phyloP scores from a whole-genome alignment of 176 grass and related monocot genomes.

The Triticum urartu region DNA sequence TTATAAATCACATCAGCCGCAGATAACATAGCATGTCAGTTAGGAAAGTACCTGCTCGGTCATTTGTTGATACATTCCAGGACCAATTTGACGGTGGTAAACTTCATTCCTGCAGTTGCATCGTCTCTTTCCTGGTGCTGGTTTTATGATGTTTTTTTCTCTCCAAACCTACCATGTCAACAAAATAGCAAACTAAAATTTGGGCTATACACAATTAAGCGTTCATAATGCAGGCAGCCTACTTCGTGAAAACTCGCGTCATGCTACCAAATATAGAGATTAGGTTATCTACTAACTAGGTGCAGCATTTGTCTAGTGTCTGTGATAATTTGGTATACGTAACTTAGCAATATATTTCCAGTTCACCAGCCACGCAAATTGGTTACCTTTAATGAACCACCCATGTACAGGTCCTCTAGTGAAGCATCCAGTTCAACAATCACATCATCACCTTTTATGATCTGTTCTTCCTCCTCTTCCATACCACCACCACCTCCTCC shows the following conservation, averaged over 20 bases:
- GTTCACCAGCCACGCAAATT: neutral
- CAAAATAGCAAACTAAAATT: conserved; percentile 2
- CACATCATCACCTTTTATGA: conserved; percentile 93
- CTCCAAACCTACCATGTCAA: conserved; percentile 71
- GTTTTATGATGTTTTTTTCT: conserved; percentile 95
- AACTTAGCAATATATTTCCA: conserved; percentile 1
- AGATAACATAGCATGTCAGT: neutral
- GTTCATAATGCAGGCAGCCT: neutral
- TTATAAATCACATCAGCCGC: neutral
- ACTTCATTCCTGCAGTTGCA: conserved; percentile 99
- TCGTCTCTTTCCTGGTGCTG: conserved; percentile 80
- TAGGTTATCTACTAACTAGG: neutral
- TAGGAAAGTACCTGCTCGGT: conserved; percentile 71
- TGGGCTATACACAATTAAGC: neutral
- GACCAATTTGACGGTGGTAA: conserved; percentile 94
- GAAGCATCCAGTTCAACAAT: conserved; percentile 96
- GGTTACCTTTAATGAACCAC: conserved; percentile 89
- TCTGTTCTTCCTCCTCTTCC: conserved; percentile 87
- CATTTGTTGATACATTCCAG: conserved; percentile 99
- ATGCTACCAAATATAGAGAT: neutral
- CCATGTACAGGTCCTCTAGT: conserved; percentile 96
- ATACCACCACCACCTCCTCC: conserved; percentile 67
- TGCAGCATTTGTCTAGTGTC: neutral
- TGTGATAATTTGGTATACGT: neutral
- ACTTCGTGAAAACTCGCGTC: neutral